Percentiles rank a stretch among this genome's conserved stretches.
Evolutionary conservation across 2,329 filamentous ascomycete species (phyloP).

Genomic region (Aspergillus terreus): DNA sequence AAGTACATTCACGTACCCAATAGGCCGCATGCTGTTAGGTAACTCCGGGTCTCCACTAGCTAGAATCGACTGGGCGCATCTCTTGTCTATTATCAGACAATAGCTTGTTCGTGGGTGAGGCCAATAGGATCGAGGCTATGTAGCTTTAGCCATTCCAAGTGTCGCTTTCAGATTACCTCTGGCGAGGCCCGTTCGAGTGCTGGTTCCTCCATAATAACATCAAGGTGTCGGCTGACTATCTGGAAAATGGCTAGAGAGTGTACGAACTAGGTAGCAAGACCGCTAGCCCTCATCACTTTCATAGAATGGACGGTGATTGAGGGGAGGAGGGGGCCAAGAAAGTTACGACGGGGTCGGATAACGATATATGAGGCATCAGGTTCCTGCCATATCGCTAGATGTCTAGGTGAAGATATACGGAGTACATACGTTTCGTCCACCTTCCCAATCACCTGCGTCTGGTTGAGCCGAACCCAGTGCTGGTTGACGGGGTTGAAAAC

Average conservation of each 20-base stretch:
- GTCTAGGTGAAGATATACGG: too few relatives aligned
- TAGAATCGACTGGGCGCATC: neutral
- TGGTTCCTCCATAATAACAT: neutral
- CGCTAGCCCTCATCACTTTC: too few relatives aligned
- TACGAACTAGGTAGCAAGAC: too few relatives aligned
- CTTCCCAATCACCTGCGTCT: constrained; percentile 31
- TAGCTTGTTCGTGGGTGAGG: neutral
- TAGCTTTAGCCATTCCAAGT: neutral
- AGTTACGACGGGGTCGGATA: too few relatives aligned
- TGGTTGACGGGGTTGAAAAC: constrained; percentile 30
- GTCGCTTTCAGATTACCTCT: neutral
- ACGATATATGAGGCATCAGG: too few relatives aligned
- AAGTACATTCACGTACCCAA: neutral
- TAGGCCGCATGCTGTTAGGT: neutral
- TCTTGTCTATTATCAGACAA: neutral
- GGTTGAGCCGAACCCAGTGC: constrained; percentile 47
- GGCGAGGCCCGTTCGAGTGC: neutral
- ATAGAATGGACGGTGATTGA: too few relatives aligned
- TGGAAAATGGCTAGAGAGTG: too few relatives aligned
- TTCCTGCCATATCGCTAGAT: too few relatives aligned
- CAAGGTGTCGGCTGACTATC: neutral
- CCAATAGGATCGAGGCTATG: neutral
- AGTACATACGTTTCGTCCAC: neutral
- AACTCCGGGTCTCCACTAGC: neutral
- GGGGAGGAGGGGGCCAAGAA: too few relatives aligned